Percentiles rank a stretch among this genome's conserved stretches.
phyloP scores from a whole-genome alignment of 2,329 filamentous ascomycete genomes.

The Pseudocercospora musae region DNA sequence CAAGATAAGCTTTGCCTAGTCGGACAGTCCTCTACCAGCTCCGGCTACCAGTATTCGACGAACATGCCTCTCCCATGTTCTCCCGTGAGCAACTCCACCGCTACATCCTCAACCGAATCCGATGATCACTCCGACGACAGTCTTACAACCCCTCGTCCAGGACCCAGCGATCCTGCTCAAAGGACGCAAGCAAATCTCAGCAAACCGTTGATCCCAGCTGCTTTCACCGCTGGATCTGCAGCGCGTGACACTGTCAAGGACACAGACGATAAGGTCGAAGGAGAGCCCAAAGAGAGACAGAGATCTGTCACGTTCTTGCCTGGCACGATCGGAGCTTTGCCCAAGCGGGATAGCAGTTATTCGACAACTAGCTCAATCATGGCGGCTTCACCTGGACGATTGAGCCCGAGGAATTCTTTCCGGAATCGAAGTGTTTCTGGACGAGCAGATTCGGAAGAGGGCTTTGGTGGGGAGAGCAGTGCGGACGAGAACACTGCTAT shows the following conservation, averaged over 20 bases:
- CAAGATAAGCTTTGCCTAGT: conserved; percentile 3
- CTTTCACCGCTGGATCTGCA: conserved; percentile 1
- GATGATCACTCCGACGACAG: conserved; percentile 30
- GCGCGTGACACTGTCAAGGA: not conserved
- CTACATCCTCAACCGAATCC: conserved; percentile 25
- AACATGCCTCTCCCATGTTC: conserved; percentile 33
- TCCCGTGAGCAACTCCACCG: conserved; percentile 33
- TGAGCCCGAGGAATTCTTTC: conserved; percentile 10
- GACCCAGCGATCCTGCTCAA: conserved; percentile 31
- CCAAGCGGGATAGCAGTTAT: conserved; percentile 7
- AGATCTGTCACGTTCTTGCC: conserved; percentile 15
- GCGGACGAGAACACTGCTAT: conserved; percentile 45
- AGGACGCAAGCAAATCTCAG: conserved; percentile 30
- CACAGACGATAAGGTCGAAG: not conserved
- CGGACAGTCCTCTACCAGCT: conserved; percentile 1
- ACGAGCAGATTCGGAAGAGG: conserved; percentile 16
- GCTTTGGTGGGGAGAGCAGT: conserved; percentile 33
- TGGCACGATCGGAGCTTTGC: conserved; percentile 3
- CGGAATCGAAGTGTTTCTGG: conserved; percentile 5
- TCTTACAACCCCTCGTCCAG: conserved; percentile 34
- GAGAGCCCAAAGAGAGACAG: conserved; percentile 4
- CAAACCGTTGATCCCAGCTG: conserved; percentile 23
- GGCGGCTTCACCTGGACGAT: conserved; percentile 7
- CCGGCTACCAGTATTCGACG: not conserved
- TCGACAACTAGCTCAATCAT: conserved; percentile 3